A percentile compares a stretch with the other conserved stretches of the same genome.
Conservation (phyloP, 2,329 filamentous ascomycete genomes). For the Zymoseptoria tritici region DNA sequence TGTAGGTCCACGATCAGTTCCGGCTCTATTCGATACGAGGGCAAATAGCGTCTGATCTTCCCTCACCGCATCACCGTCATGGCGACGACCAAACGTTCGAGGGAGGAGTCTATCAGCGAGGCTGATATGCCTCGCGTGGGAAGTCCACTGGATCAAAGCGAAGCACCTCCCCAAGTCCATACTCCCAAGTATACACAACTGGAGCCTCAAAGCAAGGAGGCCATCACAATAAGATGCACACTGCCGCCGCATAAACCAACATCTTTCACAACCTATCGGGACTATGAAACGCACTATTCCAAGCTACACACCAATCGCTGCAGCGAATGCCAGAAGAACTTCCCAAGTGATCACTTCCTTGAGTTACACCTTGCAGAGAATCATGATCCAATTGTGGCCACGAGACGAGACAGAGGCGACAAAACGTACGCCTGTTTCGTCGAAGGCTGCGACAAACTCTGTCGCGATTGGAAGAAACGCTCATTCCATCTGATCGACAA, state of each 20-base stretch:
- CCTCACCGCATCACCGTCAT: conserved; percentile 31
- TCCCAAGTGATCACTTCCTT: conserved; percentile 76
- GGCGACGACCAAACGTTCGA: conserved; percentile 50
- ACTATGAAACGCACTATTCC: conserved; percentile 82
- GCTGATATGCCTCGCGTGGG: conserved; percentile 20
- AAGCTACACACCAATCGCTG: conserved; percentile 79
- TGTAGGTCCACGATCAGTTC: neutral
- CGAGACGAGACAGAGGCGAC: conserved; percentile 70
- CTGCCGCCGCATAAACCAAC: conserved; percentile 72
- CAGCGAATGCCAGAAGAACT: conserved; percentile 74
- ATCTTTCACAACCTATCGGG: conserved; percentile 64
- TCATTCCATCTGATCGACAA: conserved; percentile 88
- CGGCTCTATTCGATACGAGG: neutral
- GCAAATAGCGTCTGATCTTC: conserved; percentile 41
- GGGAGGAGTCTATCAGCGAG: conserved; percentile 39
- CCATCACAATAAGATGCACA: conserved; percentile 63
- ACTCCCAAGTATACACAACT: conserved; percentile 47
- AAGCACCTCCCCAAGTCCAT: conserved; percentile 5
- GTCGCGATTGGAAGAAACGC: conserved; percentile 74
- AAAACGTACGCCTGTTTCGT: conserved; percentile 91
- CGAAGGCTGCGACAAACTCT: conserved; percentile 77
- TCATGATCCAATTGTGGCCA: conserved; percentile 72
- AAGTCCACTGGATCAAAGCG: neutral
- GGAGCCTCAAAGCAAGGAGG: conserved; percentile 31
- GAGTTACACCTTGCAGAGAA: conserved; percentile 82